Evolutionary conservation across 441 rosid genomes (phyloP), one percentile per base, ranked within the genome.

Genomic region (Flueggea neowawraea): DNA sequence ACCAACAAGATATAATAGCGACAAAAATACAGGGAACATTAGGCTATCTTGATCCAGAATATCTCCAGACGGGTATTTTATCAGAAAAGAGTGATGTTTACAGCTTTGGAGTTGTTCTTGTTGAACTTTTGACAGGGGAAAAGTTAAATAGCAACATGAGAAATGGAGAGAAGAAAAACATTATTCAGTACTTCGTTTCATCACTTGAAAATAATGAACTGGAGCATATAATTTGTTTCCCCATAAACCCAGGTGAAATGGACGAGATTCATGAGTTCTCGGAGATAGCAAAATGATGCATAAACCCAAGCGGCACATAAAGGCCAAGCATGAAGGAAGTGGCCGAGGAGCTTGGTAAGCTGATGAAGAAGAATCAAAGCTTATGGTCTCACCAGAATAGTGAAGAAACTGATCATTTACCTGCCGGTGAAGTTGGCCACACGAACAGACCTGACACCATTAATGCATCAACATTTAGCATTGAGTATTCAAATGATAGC

Each of bases 21-120:
- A 51, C 52, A 1, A 57, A 62, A 54, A 41, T 72, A 8, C 68
- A n/a, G n/a, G n/a, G n/a, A 66, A 72, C 77, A 10, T 43, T 76
- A 2, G 77, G 80, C 12, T 76, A 76, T 54, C 31, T 76, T 0
- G 74, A 76, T 55, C 80, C 80, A n/a, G 72, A 76, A 57, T 76
- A 76, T 49, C 71, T 75, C n/a, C 22, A 50, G 63, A 67, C 73
- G 0, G 69, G 69, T 10, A 52, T 3, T 48, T 64, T 70, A 52
- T 69, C 69, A 15, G 76, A 51, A 36, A 69, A 72, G 66, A 58
- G 80, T 10, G 67, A 66, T 66, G 72, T 76, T 10, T 59, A 72
- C 43, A 65, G 76, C 50, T 76, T 76, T 16, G 80, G 76, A 10
- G 76, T 75, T 7, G 63, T 72, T 31, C 80, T 75, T 44, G 65